phyloP scores from a whole-genome alignment of 495 filamentous ascomycete genomes.

The Astrothelium subdiscretum region DNA sequence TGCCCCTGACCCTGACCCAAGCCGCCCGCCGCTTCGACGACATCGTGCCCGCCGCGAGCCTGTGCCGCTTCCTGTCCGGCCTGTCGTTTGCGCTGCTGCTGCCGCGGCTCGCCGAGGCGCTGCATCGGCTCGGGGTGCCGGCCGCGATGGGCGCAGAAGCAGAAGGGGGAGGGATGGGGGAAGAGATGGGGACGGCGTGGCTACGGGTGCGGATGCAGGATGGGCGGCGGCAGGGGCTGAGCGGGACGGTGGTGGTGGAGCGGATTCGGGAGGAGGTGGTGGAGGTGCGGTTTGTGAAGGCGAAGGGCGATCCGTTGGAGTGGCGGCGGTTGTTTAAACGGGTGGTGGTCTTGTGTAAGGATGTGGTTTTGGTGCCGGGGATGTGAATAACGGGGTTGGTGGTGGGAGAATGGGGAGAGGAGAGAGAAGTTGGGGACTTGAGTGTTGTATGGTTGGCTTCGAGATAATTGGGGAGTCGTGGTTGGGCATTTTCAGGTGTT shows the following conservation, averaged over 20 bases:
- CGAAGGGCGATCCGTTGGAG: slow-evolving; percentile 90
- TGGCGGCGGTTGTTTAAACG: slow-evolving; percentile 97
- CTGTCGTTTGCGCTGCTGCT: slow-evolving; percentile 68
- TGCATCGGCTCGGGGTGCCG: slow-evolving; percentile 73
- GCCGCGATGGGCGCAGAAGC: slow-evolving; percentile 44
- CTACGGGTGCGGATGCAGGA: slow-evolving; percentile 67
- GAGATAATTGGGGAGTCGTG: too few relatives aligned
- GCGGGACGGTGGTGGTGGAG: slow-evolving; percentile 75
- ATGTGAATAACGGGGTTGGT: background rate
- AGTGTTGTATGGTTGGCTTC: too few relatives aligned
- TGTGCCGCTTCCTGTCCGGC: slow-evolving; percentile 85
- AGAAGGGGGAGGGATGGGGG: slow-evolving; percentile 19
- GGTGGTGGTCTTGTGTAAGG: slow-evolving; percentile 70
- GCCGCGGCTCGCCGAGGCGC: slow-evolving; percentile 63
- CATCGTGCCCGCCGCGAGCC: slow-evolving; percentile 66
- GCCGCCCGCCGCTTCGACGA: slow-evolving; percentile 78
- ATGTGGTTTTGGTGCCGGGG: slow-evolving; percentile 46
- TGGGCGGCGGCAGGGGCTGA: slow-evolving; percentile 64
- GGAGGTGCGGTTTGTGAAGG: slow-evolving; percentile 86
- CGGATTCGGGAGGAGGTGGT: slow-evolving; percentile 47
- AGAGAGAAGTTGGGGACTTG: background rate
- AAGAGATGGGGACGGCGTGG: slow-evolving; percentile 32
- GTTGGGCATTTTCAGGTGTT: background rate
- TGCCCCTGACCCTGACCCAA: slow-evolving; percentile 74
- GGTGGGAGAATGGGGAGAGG: background rate